Evolutionary conservation across 306 rosid genomes (phyloP).

Genomic region (Cercis canadensis): DNA sequence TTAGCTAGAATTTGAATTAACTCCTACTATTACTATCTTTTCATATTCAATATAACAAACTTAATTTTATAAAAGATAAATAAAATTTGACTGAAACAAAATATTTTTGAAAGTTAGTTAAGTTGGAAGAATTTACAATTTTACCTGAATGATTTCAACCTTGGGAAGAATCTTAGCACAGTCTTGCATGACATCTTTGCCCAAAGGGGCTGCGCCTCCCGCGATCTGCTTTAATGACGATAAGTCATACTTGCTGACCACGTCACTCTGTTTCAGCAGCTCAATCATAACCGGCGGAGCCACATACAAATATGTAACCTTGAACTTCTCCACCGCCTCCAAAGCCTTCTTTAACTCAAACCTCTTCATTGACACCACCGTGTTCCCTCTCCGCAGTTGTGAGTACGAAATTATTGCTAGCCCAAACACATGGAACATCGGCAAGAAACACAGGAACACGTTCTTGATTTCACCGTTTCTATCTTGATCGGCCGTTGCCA

Average conservation of each 20-base stretch:
- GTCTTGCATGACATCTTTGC: conserved; percentile 49
- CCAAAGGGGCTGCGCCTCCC: conserved; percentile 52
- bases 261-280: conserved; percentile 30
- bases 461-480: conserved; percentile 35
- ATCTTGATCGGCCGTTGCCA: conserved; percentile 46
- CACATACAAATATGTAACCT: conserved; percentile 42
- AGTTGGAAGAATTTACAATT: neutral
- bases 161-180: conserved; percentile 43
- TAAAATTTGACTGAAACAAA: no score
- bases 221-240: conserved; percentile 44
- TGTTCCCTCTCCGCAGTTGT: conserved; percentile 51
- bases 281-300: conserved; percentile 54
- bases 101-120: no score
- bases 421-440: conserved; percentile 56
- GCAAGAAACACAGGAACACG: conserved; percentile 52
- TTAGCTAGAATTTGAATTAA: no score
- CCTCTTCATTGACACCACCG: conserved; percentile 48
- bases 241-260: conserved; percentile 39
- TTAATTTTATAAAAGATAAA: no score
- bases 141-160: conserved; percentile 41
- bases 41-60: no score
- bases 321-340: conserved; percentile 43
- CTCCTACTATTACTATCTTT: no score
- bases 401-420: conserved; percentile 35
- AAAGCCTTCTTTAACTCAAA: conserved; percentile 44